phyloP scores from a whole-genome alignment of 768 basidiomycete genomes.

The Strobilomyces confusus region DNA sequence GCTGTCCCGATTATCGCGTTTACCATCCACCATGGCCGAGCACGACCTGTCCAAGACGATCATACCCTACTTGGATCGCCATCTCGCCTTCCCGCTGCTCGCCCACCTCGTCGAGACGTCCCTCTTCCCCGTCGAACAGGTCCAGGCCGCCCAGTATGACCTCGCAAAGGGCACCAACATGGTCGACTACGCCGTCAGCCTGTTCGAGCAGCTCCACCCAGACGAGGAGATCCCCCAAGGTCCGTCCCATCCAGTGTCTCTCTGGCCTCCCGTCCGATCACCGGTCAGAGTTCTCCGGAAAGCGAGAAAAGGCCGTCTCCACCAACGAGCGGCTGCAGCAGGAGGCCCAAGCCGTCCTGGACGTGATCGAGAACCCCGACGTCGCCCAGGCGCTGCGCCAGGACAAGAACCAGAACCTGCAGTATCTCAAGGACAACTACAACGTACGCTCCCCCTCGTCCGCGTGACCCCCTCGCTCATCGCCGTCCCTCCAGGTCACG shows the following conservation, averaged over 20 bases:
- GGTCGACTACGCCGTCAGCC: conserved; percentile 86
- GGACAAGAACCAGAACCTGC: conserved; percentile 95
- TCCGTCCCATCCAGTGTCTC: conserved; percentile 30
- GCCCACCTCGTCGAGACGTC: conserved; percentile 77
- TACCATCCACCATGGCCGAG: conserved; percentile 54
- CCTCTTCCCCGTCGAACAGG: conserved; percentile 73
- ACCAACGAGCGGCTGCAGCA: conserved; percentile 82
- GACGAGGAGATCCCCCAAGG: conserved; percentile 67
- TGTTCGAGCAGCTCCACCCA: conserved; percentile 78
- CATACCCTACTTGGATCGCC: conserved; percentile 90
- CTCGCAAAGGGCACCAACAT: conserved; percentile 97
- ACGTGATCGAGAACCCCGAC: conserved; percentile 95
- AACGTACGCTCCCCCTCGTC: conserved; percentile 47
- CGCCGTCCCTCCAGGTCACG: conserved; percentile 58
- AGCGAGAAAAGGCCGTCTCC: conserved; percentile 76
- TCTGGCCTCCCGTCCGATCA: background rate
- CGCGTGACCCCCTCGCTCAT: conserved; percentile 4
- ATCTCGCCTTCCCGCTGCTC: conserved; percentile 90
- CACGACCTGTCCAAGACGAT: conserved; percentile 89
- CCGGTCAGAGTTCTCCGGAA: conserved; percentile 72
- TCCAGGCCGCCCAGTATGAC: conserved; percentile 92
- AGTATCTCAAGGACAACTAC: conserved; percentile 92
- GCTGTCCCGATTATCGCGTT: conserved; percentile 18
- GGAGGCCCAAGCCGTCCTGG: conserved; percentile 88
- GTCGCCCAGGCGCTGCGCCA: conserved; percentile 92